Conservation (phyloP, 768 basidiomycete genomes). For the Austroboletus eburneus region DNA sequence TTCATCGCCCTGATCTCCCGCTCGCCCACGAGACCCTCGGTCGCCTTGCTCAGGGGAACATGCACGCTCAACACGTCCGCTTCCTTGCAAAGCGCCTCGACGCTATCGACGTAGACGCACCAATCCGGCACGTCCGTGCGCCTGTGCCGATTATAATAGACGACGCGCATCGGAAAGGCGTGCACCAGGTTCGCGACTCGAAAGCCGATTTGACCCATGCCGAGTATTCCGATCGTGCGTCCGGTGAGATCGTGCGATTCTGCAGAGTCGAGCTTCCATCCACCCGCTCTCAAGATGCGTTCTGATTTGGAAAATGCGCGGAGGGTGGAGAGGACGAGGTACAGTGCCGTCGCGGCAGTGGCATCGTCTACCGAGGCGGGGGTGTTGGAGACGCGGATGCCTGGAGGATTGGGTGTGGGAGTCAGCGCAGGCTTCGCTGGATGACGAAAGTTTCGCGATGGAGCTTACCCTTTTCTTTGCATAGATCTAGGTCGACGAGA, state of each 20-base stretch:
- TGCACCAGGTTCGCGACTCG: constrained; percentile 67
- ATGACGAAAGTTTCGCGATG: no score
- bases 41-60: constrained; percentile 73
- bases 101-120: constrained; percentile 70
- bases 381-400: constrained; percentile 81
- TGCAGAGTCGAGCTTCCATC: constrained; percentile 57
- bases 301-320: constrained; percentile 54
- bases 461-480: constrained; percentile 72
- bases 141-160: constrained; percentile 71
- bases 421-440: no score
- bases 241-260: constrained; percentile 61
- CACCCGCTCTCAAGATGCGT: constrained; percentile 50
- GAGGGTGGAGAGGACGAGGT: constrained; percentile 72
- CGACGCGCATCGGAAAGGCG: constrained; percentile 84
- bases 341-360: constrained; percentile 85
- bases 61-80: constrained; percentile 85
- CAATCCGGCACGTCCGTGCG: constrained; percentile 59
- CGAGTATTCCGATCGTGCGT: constrained; percentile 68
- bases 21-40: constrained; percentile 69
- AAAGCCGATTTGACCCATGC: constrained; percentile 73
- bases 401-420: no score
- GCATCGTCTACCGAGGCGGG: constrained; percentile 89
- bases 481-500: constrained; percentile 69
- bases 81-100: constrained; percentile 58
- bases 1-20: constrained; percentile 75